Evolutionary conservation across 2,329 filamentous ascomycete species (phyloP), one percentile per base, ranked within the genome.

Genomic region (Rutstroemia sp.): DNA sequence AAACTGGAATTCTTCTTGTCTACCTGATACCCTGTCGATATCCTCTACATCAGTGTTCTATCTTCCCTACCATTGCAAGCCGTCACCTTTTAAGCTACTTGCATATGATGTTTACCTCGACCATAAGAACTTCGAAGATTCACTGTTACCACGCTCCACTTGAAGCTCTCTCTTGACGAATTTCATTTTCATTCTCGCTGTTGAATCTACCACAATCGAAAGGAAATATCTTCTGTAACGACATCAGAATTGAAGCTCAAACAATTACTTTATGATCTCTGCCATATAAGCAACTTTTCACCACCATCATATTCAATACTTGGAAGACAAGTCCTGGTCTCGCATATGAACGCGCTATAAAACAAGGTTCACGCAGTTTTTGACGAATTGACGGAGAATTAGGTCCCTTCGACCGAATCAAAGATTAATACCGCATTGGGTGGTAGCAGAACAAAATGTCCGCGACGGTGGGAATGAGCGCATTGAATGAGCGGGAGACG

Each of bases 51-150:
- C 27, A 30, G 8, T 8, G 10, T 30, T 30, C 27, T 30, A 8
- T 30, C 27, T 30, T 2, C 27, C 8, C 27, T 30, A 10, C 27
- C 23, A 23, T 30, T 7, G 27, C 27, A 30, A 30, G 27, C 27
- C 8, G 3, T 30, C 27, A 8, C 27, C 27, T 30, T 30, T 30
- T 9, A 30, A 30, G 9, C 8, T 30, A 30, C 23, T 23, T 47
- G 44, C 52, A 44, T 50, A 55, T 37, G 17, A 55, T 55, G 46
- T 47, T 37, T 48, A 34, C 30, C 23, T 19, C 14, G 52, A 48
- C 39, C 12, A 55, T 34, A 44, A 30, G 9, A 37, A 37, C 42
- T 55, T 23, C 37, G 23, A 21, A 42, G 21, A 55, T 50, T 55
- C 37, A 44, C 52, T 55, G 7, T 37, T 38, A 44, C 23, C 45